These are phyloP conservation scores for Ustilago tritici DNA, from an alignment of 1,284 basidiomycete species.

Conservation along the genomic window DNA sequence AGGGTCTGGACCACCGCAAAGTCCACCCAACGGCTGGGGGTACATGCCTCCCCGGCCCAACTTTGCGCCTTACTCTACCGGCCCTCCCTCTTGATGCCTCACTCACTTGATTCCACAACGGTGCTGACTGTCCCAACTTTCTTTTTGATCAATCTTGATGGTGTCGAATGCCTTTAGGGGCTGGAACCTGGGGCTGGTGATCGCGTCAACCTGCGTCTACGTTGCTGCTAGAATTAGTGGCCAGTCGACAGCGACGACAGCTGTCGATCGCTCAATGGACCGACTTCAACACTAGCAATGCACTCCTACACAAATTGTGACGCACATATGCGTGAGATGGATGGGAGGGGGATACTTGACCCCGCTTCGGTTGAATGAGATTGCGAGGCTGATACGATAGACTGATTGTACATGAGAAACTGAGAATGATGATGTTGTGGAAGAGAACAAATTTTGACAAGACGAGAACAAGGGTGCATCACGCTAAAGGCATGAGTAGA, in stretches of 20 bases:
- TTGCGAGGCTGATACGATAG: constrained; percentile 40
- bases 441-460: constrained; percentile 8
- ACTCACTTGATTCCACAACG: not conserved
- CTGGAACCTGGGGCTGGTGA: constrained; percentile 56
- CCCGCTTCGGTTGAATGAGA: constrained; percentile 58
- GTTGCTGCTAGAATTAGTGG: too few relatives aligned
- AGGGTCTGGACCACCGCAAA: constrained; percentile 22
- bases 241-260: too few relatives aligned
- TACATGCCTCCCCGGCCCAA: constrained; percentile 31
- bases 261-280: too few relatives aligned
- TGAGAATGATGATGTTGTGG: constrained; percentile 5
- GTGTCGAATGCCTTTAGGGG: constrained; percentile 17
- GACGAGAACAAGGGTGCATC: constrained; percentile 15
- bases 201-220: not conserved
- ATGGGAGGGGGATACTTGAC: constrained; percentile 30
- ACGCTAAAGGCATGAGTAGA: constrained; percentile 1
- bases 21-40: constrained; percentile 26
- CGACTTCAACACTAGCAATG: not conserved
- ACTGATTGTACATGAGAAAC: constrained; percentile 44
- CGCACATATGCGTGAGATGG: not conserved
- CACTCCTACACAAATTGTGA: not conserved
- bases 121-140: constrained; percentile 2
- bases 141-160: not conserved
- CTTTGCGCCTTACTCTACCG: constrained; percentile 47
- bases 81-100: constrained; percentile 23